Percentiles rank a stretch among this genome's conserved stretches.
Conservation (phyloP, 306 rosid species). For the Inga laurina region DNA sequence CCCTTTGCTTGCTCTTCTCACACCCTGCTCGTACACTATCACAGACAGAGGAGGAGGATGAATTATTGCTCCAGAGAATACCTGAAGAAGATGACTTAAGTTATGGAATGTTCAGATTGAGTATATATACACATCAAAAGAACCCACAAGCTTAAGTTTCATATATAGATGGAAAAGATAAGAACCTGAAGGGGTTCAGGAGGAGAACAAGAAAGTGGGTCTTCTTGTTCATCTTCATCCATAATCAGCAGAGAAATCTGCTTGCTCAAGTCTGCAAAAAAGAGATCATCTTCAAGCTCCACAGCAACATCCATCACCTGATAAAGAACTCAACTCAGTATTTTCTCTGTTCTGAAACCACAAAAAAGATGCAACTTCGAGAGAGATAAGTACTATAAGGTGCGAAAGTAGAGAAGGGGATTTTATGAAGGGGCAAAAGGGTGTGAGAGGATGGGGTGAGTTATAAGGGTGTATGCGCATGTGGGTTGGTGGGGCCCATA, state of each 20-base stretch:
- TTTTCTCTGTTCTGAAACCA: background rate
- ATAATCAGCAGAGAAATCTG: conserved; percentile 84
- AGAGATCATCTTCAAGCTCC: conserved; percentile 75
- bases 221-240: conserved; percentile 81
- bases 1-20: conserved; percentile 86
- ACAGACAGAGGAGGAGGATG: conserved; percentile 60
- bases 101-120: conserved; percentile 3
- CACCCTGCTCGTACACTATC: conserved; percentile 45
- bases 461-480: conserved; percentile 46
- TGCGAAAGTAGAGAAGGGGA: background rate
- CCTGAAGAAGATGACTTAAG: conserved; percentile 45
- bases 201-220: conserved; percentile 52
- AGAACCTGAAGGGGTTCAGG: conserved; percentile 65
- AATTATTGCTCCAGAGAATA: conserved; percentile 48
- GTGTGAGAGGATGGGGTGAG: conserved; percentile 32
- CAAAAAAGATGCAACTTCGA: background rate
- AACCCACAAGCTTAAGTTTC: background rate
- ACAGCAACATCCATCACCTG: conserved; percentile 54
- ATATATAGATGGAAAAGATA: background rate
- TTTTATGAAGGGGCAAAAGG: conserved; percentile 45
- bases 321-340: background rate
- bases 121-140: background rate
- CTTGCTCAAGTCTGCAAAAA: conserved; percentile 84
- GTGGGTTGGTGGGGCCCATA: conserved; percentile 74
- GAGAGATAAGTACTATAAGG: background rate